These are phyloP conservation scores for Myochromella boudieri DNA, from an alignment of 768 basidiomycete species.

Conservation along the genomic window DNA sequence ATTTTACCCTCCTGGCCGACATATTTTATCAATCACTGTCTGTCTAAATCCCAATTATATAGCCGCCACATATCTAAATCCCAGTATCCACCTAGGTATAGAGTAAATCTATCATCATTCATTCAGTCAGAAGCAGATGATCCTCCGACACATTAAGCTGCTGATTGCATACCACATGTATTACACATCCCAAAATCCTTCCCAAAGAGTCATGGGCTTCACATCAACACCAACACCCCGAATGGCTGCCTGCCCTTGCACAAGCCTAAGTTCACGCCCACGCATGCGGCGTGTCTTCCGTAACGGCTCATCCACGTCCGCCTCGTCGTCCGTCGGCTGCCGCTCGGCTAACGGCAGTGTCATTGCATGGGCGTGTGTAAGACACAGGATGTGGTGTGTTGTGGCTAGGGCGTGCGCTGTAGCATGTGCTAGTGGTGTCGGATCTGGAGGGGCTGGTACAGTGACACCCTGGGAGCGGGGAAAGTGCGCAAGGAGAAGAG, in stretches of 20 bases:
- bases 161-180: too few species aligned
- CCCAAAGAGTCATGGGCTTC: conserved; percentile 42
- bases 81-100: too few species aligned
- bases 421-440: conserved; percentile 54
- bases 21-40: too few species aligned
- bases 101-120: too few species aligned
- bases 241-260: conserved; percentile 76
- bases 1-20: too few species aligned
- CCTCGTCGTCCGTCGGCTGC: conserved; percentile 72
- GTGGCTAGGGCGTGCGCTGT: conserved; percentile 68
- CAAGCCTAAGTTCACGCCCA: conserved; percentile 79
- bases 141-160: too few species aligned
- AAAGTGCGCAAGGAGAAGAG: conserved; percentile 82
- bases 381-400: conserved; percentile 67
- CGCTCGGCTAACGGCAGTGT: conserved; percentile 60
- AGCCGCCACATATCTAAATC: too few species aligned
- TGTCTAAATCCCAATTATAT: too few species aligned
- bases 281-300: conserved; percentile 75
- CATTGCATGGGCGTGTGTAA: conserved; percentile 60
- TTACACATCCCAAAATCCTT: conserved; percentile 38
- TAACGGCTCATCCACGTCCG: conserved; percentile 62
- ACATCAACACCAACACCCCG: conserved; percentile 39
- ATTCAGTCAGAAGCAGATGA: too few species aligned
- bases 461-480: too few species aligned
- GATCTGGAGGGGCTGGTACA: too few species aligned